Evolutionary conservation across 2,329 filamentous ascomycete species (phyloP).

Genomic region (Lasiodiplodia sp.): DNA sequence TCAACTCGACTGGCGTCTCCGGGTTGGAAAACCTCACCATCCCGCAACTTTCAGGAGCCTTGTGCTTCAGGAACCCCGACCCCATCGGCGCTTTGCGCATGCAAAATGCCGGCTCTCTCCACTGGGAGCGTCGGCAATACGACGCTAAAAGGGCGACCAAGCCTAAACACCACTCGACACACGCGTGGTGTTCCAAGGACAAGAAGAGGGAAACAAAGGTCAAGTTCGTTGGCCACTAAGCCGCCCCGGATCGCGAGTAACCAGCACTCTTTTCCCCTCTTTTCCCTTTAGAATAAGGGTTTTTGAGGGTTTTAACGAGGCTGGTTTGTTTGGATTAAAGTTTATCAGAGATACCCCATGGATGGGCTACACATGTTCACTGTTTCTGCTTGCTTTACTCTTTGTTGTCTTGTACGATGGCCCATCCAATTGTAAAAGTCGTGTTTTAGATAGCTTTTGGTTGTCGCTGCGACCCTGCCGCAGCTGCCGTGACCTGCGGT

Average conservation of each 20-base stretch:
- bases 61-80: background rate
- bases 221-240: background rate
- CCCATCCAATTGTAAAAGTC: background rate
- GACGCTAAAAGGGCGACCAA: background rate
- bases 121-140: background rate
- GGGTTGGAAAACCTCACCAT: background rate
- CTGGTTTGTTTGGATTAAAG: background rate
- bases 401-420: background rate
- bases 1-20: background rate
- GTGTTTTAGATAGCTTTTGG: background rate
- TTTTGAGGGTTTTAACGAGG: constrained; percentile 5
- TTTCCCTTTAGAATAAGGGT: background rate
- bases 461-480: background rate
- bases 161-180: background rate
- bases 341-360: background rate
- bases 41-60: background rate
- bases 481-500: constrained; percentile 9
- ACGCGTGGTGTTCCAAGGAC: background rate
- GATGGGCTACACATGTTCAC: background rate
- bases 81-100: background rate
- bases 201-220: background rate
- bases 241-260: background rate
- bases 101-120: background rate
- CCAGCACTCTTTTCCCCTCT: background rate
- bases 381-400: background rate